Conservation (phyloP, 129 eudicot genomes). For the Artemisia argyi region DNA sequence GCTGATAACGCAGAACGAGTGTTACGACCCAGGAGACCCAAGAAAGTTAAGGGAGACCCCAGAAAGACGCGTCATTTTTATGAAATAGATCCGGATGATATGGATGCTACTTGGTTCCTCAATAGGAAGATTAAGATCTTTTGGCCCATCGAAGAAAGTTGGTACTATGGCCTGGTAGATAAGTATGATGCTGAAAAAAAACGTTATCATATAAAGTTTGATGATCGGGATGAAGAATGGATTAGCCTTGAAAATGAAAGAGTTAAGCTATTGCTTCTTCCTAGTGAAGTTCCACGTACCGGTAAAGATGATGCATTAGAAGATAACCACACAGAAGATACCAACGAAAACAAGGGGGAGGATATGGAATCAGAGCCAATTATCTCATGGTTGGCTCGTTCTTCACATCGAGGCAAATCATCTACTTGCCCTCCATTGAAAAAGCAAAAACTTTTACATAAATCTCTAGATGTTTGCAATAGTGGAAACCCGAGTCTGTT, state of each 20-base stretch:
- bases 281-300: constrained; percentile 69
- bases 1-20: constrained; percentile 59
- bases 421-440: constrained; percentile 43
- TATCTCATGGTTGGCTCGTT: constrained; percentile 76
- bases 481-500: constrained; percentile 25
- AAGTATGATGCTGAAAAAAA: constrained; percentile 61
- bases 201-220: constrained; percentile 89
- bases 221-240: constrained; percentile 95
- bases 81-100: constrained; percentile 53
- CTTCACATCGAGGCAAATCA: constrained; percentile 59
- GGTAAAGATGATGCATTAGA: constrained; percentile 21
- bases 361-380: constrained; percentile 80
- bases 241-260: constrained; percentile 78
- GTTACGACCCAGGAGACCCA: constrained; percentile 67
- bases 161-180: constrained; percentile 88
- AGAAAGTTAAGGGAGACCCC: constrained; percentile 54
- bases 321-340: constrained; percentile 20
- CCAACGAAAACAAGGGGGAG: constrained; percentile 23
- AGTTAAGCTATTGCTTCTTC: constrained; percentile 81
- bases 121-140: constrained; percentile 82
- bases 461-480: constrained; percentile 25
- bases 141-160: constrained; percentile 95
- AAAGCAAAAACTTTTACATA: constrained; percentile 43
- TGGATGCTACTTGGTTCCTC: constrained; percentile 74
- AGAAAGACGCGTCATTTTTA: constrained; percentile 84